phyloP scores from a whole-genome alignment of 352 stramenopile species.

The Phytophthora kernoviae region DNA sequence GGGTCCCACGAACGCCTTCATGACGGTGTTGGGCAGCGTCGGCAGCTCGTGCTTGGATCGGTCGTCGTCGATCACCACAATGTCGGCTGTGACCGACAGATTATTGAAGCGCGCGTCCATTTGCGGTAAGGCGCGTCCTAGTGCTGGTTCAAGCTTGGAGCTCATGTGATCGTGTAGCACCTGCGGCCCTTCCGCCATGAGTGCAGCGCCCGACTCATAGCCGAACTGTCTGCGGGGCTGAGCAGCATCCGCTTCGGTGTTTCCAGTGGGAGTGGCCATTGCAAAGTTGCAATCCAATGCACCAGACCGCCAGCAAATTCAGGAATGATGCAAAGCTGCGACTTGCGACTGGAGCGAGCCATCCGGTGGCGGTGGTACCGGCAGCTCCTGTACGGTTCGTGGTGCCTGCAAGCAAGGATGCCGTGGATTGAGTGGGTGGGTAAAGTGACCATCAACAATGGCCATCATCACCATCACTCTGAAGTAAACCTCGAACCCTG shows the following conservation, averaged over 20 bases:
- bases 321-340: constrained; percentile 3
- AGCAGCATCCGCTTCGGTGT: not conserved
- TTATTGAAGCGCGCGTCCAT: not conserved
- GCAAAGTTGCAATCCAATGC: not conserved
- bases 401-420: not conserved
- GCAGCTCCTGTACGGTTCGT: no score
- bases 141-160: not conserved
- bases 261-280: constrained; percentile 1
- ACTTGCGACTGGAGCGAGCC: not conserved
- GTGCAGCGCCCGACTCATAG: not conserved
- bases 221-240: not conserved
- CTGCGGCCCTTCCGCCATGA: constrained; percentile 1
- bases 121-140: not conserved
- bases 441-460: not conserved
- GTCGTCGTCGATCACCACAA: constrained; percentile 4
- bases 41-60: not conserved
- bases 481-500: no score
- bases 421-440: not conserved
- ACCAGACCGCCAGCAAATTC: not conserved
- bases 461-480: not conserved
- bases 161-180: not conserved
- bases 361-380: not conserved
- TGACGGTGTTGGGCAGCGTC: not conserved
- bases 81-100: constrained; percentile 1
- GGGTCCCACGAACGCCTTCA: constrained; percentile 1